Evolutionary conservation across 1,284 basidiomycete genomes (phyloP).

Genomic region (Boletellus deceptivus): DNA sequence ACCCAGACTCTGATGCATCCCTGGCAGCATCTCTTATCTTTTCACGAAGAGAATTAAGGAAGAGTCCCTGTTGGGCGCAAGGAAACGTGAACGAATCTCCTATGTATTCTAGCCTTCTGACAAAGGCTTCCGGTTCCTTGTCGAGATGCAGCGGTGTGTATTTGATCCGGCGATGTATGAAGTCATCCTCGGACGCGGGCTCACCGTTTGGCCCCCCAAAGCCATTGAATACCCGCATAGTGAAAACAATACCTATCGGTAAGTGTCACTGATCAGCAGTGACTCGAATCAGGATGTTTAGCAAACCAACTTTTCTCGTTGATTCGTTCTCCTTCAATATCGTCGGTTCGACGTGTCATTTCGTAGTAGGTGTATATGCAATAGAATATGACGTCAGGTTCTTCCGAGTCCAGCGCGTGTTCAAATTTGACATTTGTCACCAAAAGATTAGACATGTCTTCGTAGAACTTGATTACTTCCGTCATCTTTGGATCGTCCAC

Average conservation of each 20-base stretch:
- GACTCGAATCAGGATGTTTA: not conserved
- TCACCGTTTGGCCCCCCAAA: constrained; percentile 33
- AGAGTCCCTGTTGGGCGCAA: constrained; percentile 59
- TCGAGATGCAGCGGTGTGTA: constrained; percentile 66
- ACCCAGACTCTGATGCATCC: constrained; percentile 31
- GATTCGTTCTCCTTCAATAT: constrained; percentile 31
- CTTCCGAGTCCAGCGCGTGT: constrained; percentile 20
- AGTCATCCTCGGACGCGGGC: constrained; percentile 34
- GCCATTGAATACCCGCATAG: constrained; percentile 47
- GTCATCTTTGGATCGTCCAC: constrained; percentile 52
- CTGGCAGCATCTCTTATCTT: constrained; percentile 42
- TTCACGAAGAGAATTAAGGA: constrained; percentile 57
- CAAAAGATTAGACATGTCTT: constrained; percentile 59
- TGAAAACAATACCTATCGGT: constrained; percentile 57
- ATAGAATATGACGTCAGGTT: constrained; percentile 45
- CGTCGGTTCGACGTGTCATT: constrained; percentile 28
- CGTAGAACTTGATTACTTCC: constrained; percentile 54
- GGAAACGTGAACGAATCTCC: constrained; percentile 63
- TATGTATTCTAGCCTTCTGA: constrained; percentile 59
- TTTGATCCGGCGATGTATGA: constrained; percentile 45
- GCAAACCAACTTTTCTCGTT: constrained; percentile 40
- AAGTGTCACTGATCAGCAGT: constrained; percentile 3
- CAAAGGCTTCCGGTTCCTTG: constrained; percentile 53
- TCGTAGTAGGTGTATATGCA: constrained; percentile 53
- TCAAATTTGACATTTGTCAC: constrained; percentile 49